These are phyloP conservation scores for Nicotiana attenuata DNA, from an alignment of 257 asterid species.

Conservation along the genomic window DNA sequence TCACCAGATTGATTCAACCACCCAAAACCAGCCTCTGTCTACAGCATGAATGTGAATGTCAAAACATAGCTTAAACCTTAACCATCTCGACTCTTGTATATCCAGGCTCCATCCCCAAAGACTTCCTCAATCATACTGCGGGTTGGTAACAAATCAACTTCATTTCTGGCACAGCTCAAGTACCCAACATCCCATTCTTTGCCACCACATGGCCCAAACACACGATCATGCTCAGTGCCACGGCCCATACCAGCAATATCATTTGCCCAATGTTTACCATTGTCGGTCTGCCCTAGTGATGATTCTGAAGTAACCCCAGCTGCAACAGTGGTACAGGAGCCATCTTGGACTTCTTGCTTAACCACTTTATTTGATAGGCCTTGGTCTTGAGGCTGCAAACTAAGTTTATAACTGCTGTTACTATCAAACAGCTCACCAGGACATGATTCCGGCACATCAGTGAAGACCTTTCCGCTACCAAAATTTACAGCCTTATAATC, in stretches of 20 bases:
- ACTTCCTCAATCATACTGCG: conserved; percentile 45
- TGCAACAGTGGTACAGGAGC: neutral
- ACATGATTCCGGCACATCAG: neutral
- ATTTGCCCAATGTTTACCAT: conserved; percentile 11
- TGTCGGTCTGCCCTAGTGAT: conserved; percentile 8
- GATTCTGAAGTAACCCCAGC: conserved; percentile 7
- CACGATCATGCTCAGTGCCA: conserved; percentile 5
- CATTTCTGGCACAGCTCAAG: conserved; percentile 21
- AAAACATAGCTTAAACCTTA: conserved; percentile 5
- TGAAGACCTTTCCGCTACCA: conserved; percentile 1
- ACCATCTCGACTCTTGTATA: conserved; percentile 20
- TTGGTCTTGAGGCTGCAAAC: neutral
- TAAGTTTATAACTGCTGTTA: conserved; percentile 5
- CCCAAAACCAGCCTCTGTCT: neutral
- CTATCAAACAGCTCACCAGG: neutral
- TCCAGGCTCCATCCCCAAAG: conserved; percentile 37
- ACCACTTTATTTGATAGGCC: neutral
- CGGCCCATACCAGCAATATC: conserved; percentile 6
- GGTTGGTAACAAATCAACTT: conserved; percentile 37
- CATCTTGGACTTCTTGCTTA: neutral
- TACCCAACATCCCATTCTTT: conserved; percentile 37
- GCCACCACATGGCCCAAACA: conserved; percentile 21
- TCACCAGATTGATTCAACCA: conserved; percentile 5
- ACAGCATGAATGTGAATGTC: neutral
- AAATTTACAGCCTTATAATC: neutral